These are phyloP conservation scores for Alloteropsis semialata DNA, from an alignment of 176 grass and related monocot genomes.

Conservation along the genomic window DNA sequence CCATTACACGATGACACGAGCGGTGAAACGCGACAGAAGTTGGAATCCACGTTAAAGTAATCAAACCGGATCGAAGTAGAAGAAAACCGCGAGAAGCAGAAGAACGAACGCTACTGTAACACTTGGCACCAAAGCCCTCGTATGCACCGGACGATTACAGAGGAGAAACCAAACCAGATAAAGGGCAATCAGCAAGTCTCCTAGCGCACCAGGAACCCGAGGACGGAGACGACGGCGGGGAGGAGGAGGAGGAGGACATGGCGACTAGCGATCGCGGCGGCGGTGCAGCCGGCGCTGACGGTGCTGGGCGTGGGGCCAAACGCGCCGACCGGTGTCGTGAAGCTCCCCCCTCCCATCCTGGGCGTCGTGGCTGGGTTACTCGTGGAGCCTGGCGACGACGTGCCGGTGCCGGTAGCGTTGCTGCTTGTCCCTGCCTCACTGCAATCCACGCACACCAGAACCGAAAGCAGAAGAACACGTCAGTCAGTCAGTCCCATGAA, in stretches of 20 bases:
- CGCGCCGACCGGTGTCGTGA: conserved; percentile 38
- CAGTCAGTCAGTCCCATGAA: no score
- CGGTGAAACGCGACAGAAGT: background rate
- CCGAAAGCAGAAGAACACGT: background rate
- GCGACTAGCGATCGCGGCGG: background rate
- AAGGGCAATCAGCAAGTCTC: background rate
- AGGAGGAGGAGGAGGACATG: conserved; percentile 6
- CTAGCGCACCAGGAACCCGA: conserved; percentile 16
- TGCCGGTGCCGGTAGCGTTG: background rate
- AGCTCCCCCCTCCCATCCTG: conserved; percentile 36
- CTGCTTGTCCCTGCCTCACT: conserved; percentile 40
- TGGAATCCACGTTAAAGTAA: background rate
- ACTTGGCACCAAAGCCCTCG: background rate
- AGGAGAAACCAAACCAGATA: background rate
- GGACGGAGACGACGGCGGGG: conserved; percentile 14
- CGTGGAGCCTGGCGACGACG: conserved; percentile 8
- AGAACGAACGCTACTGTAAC: background rate
- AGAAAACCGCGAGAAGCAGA: background rate
- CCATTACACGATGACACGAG: background rate
- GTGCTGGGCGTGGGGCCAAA: conserved; percentile 30
- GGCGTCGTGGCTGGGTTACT: conserved; percentile 6
- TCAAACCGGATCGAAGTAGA: background rate
- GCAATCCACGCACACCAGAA: background rate
- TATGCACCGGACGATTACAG: background rate
- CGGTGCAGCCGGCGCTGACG: background rate